Conservation (phyloP, 495 filamentous ascomycete species). For the Amniculicola lignicola region DNA sequence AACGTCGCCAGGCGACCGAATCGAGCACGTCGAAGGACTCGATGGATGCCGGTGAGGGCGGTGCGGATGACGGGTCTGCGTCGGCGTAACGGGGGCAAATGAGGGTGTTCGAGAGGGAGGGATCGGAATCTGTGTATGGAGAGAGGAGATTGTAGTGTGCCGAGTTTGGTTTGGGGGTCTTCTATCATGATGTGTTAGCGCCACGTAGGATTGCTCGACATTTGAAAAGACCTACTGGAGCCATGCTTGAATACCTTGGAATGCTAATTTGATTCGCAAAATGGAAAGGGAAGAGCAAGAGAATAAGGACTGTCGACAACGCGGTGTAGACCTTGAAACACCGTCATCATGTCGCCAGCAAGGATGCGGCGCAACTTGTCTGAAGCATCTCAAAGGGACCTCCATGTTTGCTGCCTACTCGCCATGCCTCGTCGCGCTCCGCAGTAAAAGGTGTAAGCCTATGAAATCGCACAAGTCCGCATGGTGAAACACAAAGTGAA, state of each 20-base stretch:
- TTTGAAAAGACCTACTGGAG: slow-evolving; percentile 12
- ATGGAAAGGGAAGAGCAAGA: neutral
- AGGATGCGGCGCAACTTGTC: slow-evolving; percentile 9
- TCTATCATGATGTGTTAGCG: too few relatives aligned
- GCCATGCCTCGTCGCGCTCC: neutral
- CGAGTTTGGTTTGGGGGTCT: too few relatives aligned
- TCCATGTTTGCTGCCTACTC: slow-evolving; percentile 17
- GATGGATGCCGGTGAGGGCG: slow-evolving; percentile 18
- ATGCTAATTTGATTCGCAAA: too few relatives aligned
- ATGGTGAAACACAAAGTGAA: slow-evolving; percentile 16
- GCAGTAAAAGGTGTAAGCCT: slow-evolving; percentile 4
- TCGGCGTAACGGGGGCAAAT: slow-evolving; percentile 27
- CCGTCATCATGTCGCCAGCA: neutral
- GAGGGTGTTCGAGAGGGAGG: slow-evolving; percentile 17
- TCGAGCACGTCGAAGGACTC: slow-evolving; percentile 27
- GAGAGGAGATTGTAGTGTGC: slow-evolving; percentile 5
- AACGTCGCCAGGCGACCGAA: slow-evolving; percentile 19
- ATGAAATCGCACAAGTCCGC: slow-evolving; percentile 15
- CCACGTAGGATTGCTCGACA: neutral
- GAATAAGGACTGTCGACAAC: neutral
- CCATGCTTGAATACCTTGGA: too few relatives aligned
- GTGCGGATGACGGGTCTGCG: slow-evolving; percentile 14
- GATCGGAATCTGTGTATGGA: slow-evolving; percentile 19
- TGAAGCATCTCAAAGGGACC: slow-evolving; percentile 1
- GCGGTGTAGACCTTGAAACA: slow-evolving; percentile 1